Base-by-base conservation (phyloP, 768 basidiomycete genomes). In the Tricholomella constricta region DNA sequence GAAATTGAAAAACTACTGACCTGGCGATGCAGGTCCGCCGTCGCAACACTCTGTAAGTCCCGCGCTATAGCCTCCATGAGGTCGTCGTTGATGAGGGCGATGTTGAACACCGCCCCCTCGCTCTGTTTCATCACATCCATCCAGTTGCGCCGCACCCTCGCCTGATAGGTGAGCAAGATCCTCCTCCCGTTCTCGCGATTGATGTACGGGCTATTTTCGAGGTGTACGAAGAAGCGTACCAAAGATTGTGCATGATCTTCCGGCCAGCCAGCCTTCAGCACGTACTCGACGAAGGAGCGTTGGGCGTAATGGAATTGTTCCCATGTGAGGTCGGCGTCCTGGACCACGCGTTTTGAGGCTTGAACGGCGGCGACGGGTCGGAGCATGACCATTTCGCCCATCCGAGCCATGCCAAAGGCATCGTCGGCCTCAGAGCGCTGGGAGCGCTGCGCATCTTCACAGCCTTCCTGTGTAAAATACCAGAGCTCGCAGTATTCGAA, bases 271-370 rank as follows among this genome's bases (percentile, higher is more conserved):
- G 43, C 43, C 15, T 25, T n/a, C 14, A 27, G 23, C 14, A 44
- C 12, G 36, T 26, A 27, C 15, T 6, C 45, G 43, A n/a, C n/a
- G n/a, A n/a, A n/a, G n/a, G n/a, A n/a, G n/a, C n/a, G n/a, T n/a
- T n/a, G n/a, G n/a, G n/a, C 68, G 0, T 60, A 36, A 0, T 59
- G 27, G 19, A 68, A 59, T 3, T 68, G 59, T 0, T n/a, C 12
- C 50, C 62, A 63, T 2, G 57, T 15, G 9, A 69, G 57, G 0
- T 62, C 36, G 1, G 59, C 49, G 52, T 68, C 62, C 0, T 17
- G 32, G 0, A 55, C 25, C 0, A 40, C 60, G 4, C 57, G 48
- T 7, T 20, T n/a, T n/a, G n/a, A n/a, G n/a, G n/a, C n/a, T n/a
- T n/a, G n/a, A n/a, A n/a, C n/a, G n/a, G n/a, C n/a, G 1, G 65